A percentile compares a stretch with the other conserved stretches of the same genome.
These are phyloP conservation scores for Acmispon strigosus DNA, from an alignment of 306 rosid genomes.

Conservation along the genomic window DNA sequence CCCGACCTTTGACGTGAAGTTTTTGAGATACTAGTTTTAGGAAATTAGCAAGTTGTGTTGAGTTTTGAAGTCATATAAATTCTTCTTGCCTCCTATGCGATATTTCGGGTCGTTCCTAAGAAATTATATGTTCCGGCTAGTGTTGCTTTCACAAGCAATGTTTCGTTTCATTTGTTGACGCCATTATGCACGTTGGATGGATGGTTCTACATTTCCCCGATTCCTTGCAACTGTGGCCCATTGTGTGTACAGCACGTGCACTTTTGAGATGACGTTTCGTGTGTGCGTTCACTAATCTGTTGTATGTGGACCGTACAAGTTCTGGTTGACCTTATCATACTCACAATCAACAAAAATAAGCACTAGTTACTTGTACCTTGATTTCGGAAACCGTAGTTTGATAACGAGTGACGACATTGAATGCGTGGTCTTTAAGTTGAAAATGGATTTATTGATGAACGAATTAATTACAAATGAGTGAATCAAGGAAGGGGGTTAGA, in stretches of 20 bases:
- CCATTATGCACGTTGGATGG: not conserved
- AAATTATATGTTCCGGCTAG: not conserved
- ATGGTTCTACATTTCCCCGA: not conserved
- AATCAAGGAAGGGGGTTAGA: too few relatives aligned
- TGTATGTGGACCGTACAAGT: not conserved
- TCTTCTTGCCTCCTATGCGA: not conserved
- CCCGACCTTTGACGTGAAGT: not conserved
- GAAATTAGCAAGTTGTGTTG: not conserved
- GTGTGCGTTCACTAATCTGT: conserved; percentile 9
- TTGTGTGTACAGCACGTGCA: conserved; percentile 5
- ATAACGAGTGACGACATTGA: too few relatives aligned
- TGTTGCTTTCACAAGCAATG: not conserved
- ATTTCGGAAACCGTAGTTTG: not conserved
- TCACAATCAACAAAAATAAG: not conserved
- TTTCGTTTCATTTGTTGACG: conserved; percentile 3
- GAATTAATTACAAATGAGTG: too few relatives aligned
- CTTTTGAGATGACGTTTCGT: conserved; percentile 5
- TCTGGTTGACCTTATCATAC: not conserved
- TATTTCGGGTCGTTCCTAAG: not conserved
- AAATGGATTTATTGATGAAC: too few relatives aligned
- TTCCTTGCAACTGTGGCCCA: not conserved
- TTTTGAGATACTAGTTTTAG: not conserved
- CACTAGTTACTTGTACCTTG: not conserved
- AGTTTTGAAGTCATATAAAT: not conserved
- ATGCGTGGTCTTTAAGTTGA: too few relatives aligned